A percentile compares a stretch with the other conserved stretches of the same genome.
Evolutionary conservation across 306 rosid species (phyloP).

Genomic region (Corylus americana): DNA sequence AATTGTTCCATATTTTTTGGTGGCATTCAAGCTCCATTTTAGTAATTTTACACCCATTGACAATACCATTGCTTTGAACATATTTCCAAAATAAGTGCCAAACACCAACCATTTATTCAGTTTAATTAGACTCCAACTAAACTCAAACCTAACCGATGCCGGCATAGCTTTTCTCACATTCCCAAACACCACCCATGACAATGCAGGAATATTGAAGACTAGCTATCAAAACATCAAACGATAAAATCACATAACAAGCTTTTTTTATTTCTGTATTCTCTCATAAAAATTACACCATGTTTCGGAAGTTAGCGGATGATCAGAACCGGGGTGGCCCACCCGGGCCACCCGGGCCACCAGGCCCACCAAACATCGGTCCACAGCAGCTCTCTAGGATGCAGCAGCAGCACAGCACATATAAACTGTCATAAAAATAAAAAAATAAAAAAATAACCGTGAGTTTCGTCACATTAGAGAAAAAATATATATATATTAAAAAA

Average conservation of each 20-base stretch:
- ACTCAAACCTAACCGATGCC: not conserved
- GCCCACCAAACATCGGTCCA: slow-evolving; percentile 54
- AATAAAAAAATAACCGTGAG: not conserved
- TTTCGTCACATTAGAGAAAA: not conserved
- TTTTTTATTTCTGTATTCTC: not conserved
- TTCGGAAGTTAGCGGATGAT: not conserved
- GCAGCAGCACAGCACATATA: slow-evolving; percentile 57
- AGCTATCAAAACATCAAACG: not conserved
- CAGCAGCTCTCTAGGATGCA: slow-evolving; percentile 55
- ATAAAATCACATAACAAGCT: not conserved
- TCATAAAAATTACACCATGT: not conserved
- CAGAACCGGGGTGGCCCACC: slow-evolving; percentile 37
- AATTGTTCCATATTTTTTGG: too few relatives aligned
- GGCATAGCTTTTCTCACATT: not conserved
- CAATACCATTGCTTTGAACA: not conserved
- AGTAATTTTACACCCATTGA: too few relatives aligned
- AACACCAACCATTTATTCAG: not conserved
- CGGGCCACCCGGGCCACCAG: slow-evolving; percentile 26
- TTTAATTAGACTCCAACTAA: not conserved
- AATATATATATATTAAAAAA: too few relatives aligned
- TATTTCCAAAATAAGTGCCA: not conserved
- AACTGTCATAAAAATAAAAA: slow-evolving; percentile 27
- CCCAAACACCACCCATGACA: not conserved
- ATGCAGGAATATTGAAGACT: not conserved
- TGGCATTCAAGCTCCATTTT: too few relatives aligned